phyloP scores from a whole-genome alignment of 257 asterid genomes.

The Nicotiana tomentosiformis region DNA sequence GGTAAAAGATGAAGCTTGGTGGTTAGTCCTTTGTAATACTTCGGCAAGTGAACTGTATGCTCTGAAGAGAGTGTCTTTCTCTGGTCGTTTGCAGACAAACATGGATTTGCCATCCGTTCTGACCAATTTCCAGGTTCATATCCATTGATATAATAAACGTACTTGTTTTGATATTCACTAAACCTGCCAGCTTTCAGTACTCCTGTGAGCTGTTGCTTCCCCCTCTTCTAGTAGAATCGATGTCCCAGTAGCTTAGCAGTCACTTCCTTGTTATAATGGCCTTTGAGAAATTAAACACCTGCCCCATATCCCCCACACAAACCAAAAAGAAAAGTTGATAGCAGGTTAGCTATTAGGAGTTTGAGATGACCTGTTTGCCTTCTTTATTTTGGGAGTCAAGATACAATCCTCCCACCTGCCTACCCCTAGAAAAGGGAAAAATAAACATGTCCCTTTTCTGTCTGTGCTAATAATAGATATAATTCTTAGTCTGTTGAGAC shows the following conservation, averaged over 20 bases:
- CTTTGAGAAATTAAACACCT: constrained; percentile 7
- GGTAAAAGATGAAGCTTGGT: constrained; percentile 99
- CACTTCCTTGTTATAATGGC: background rate
- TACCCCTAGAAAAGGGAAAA: background rate
- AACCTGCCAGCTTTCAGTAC: background rate
- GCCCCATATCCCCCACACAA: background rate
- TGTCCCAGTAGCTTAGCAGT: background rate
- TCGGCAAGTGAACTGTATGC: constrained; percentile 65
- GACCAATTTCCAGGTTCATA: constrained; percentile 46
- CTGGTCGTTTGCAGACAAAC: constrained; percentile 40
- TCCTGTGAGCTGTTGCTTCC: background rate
- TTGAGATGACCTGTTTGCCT: background rate
- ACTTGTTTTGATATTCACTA: background rate
- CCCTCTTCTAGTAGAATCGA: background rate
- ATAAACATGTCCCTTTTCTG: background rate
- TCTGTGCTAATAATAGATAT: background rate
- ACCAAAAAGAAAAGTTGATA: background rate
- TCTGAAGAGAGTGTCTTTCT: constrained; percentile 74
- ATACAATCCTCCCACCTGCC: background rate
- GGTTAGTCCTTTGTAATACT: constrained; percentile 81
- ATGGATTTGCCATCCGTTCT: constrained; percentile 63
- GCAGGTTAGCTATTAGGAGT: background rate
- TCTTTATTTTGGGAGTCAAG: background rate
- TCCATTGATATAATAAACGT: background rate
- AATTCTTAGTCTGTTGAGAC: background rate